phyloP scores from a whole-genome alignment of 176 grass and related monocot species.

The Ampelocalamus luodianensis region DNA sequence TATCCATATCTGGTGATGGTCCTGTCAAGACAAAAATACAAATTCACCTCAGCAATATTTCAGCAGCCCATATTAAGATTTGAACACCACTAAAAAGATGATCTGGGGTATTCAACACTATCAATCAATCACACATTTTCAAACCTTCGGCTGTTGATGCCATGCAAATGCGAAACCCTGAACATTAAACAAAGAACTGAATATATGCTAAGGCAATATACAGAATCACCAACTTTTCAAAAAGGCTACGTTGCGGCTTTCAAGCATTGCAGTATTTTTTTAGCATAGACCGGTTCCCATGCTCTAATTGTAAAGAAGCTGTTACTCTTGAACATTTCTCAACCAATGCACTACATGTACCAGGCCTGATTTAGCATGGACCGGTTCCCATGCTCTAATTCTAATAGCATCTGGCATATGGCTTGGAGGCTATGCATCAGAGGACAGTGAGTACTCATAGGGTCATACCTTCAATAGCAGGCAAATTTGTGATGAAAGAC shows the following conservation, averaged over 20 bases:
- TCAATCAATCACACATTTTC: neutral
- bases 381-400: neutral
- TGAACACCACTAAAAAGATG: constrained; percentile 18
- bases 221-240: neutral
- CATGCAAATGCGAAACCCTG: constrained; percentile 14
- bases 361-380: constrained; percentile 5
- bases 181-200: constrained; percentile 1
- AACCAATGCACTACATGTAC: neutral
- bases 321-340: neutral
- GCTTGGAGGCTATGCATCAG: neutral
- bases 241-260: neutral
- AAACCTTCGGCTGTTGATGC: neutral
- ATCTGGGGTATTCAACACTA: neutral
- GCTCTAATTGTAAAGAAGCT: no score
- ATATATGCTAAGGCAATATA: neutral
- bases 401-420: constrained; percentile 1
- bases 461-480: constrained; percentile 73
- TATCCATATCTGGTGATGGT: constrained; percentile 69
- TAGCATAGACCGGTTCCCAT: no score
- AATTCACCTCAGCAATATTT: constrained; percentile 16
- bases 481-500: constrained; percentile 79
- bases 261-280: neutral
- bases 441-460: neutral
- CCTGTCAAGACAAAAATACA: constrained; percentile 48
- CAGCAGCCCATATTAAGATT: constrained; percentile 15